Conservation (phyloP, 108 stramenopile genomes). For the Fragilaria crotonensis region DNA sequence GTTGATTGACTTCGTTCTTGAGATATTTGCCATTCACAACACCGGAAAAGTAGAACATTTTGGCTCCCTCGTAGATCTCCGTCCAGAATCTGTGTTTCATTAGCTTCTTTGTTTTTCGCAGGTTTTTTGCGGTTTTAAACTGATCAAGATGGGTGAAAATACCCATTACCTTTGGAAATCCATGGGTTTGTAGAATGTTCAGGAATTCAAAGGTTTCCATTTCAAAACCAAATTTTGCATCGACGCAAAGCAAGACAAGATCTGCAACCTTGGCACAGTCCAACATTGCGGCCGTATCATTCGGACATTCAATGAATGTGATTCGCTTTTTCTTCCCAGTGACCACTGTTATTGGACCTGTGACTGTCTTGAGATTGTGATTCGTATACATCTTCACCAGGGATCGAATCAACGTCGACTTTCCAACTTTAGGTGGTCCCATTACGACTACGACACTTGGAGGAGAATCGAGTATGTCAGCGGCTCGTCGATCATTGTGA, state of each 20-base stretch:
- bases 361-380: conserved; percentile 76
- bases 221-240: conserved; percentile 98
- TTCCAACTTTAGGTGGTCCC: conserved; percentile 93
- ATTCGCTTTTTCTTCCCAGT: conserved; percentile 87
- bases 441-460: conserved; percentile 90
- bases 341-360: conserved; percentile 95
- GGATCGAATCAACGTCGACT: conserved; percentile 92
- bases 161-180: conserved; percentile 98
- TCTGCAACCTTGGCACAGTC: conserved; percentile 99
- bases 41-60: conserved; percentile 97
- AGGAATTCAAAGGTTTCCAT: conserved; percentile 99
- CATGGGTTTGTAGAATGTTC: conserved; percentile 95
- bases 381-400: conserved; percentile 95
- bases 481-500: conserved; percentile 52
- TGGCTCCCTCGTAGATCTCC: conserved; percentile 97
- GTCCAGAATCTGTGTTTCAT: conserved; percentile 99
- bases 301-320: conserved; percentile 95
- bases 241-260: conserved; percentile 92
- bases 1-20: conserved; percentile 90
- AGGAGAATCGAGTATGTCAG: conserved; percentile 51
- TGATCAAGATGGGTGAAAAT: conserved; percentile 97
- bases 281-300: conserved; percentile 89
- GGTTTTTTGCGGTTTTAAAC: conserved; percentile 85
- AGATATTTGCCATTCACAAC: conserved; percentile 91
- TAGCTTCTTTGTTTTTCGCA: conserved; percentile 87